phyloP scores from a whole-genome alignment of 148 eudicot species.

The Camellia japonica region DNA sequence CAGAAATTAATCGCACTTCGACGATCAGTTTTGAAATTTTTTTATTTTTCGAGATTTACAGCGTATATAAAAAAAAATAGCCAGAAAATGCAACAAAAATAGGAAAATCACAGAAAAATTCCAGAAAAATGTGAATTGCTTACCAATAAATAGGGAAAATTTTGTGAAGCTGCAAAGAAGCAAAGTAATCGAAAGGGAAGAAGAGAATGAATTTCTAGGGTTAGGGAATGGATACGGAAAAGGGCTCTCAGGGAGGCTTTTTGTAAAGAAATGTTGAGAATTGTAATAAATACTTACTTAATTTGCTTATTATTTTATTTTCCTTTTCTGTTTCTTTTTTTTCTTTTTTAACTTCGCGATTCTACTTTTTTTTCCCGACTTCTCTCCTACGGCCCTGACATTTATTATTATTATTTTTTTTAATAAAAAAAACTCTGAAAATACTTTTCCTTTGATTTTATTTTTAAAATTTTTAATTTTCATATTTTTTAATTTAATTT shows the following conservation, averaged over 20 bases:
- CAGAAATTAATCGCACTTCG: constrained; percentile 3
- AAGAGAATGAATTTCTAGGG: constrained; percentile 12
- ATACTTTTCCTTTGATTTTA: too few relatives aligned
- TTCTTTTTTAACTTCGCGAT: background rate
- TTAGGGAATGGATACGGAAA: constrained; percentile 15
- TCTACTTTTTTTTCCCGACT: constrained; percentile 6
- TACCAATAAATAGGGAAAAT: constrained; percentile 28
- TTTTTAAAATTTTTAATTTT: too few relatives aligned
- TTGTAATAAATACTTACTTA: constrained; percentile 12
- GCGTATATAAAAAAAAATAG: background rate
- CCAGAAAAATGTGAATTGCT: background rate
- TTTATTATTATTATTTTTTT: background rate
- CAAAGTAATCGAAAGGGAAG: background rate
- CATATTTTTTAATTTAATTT: too few relatives aligned
- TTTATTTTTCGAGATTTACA: constrained; percentile 9
- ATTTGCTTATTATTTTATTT: background rate
- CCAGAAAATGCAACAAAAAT: background rate
- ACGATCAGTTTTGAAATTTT: background rate
- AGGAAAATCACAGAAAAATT: constrained; percentile 1
- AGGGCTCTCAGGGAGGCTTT: background rate
- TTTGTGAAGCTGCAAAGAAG: constrained; percentile 14
- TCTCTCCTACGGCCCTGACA: background rate
- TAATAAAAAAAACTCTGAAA: too few relatives aligned
- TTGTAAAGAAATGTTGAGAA: constrained; percentile 18
- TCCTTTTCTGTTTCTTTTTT: background rate